Evolutionary conservation across 2,329 filamentous ascomycete species (phyloP).

Genomic region (Myriosclerotinia duriaeana): DNA sequence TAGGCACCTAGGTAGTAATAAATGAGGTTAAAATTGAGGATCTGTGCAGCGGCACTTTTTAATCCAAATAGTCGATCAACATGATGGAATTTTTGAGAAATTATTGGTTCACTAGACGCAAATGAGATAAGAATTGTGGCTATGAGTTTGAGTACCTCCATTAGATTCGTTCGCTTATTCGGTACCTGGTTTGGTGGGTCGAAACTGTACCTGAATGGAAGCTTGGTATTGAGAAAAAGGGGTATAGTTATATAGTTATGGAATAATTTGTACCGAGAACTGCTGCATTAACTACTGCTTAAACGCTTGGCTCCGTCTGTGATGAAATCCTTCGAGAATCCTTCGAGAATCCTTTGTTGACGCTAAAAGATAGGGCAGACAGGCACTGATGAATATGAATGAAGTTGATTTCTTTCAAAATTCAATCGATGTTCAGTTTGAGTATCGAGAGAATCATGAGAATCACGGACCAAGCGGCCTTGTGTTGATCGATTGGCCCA

Average conservation of each 20-base stretch:
- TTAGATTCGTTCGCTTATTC: conserved; percentile 14
- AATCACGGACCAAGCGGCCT: conserved; percentile 11
- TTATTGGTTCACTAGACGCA: conserved; percentile 15
- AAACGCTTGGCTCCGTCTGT: neutral
- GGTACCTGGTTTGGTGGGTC: neutral
- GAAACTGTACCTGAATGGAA: neutral
- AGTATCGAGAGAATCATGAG: neutral
- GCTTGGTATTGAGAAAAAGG: conserved; percentile 11
- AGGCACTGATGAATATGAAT: neutral
- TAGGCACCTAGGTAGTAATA: neutral
- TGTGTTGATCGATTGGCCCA: conserved; percentile 16
- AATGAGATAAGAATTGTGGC: conserved; percentile 19
- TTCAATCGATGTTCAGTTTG: neutral
- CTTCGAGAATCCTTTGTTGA: neutral
- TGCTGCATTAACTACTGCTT: neutral
- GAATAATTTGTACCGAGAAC: neutral
- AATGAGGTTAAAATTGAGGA: conserved; percentile 17
- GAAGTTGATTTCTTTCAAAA: neutral
- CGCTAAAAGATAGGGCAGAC: neutral
- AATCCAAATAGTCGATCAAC: neutral
- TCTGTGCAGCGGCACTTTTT: conserved; percentile 3
- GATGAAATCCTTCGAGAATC: neutral
- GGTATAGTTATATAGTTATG: neutral
- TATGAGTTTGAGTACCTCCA: conserved; percentile 1
- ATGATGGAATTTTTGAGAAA: neutral